Evolutionary conservation across 768 basidiomycete species (phyloP), one percentile per base, ranked within the genome.

Genomic region (Collybia mongolica): DNA sequence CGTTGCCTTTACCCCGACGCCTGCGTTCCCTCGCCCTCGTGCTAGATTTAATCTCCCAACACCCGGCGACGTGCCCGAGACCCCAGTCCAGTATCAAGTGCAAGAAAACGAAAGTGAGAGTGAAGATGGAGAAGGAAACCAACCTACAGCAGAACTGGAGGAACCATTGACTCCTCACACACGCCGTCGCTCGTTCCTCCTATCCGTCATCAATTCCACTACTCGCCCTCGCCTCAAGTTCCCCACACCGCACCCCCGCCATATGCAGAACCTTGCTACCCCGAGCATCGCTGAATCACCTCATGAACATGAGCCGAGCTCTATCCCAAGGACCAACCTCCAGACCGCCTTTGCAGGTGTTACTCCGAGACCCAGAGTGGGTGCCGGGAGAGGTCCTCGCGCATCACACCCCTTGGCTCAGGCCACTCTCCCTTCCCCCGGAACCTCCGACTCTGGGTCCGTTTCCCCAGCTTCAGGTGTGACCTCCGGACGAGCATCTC

Each of bases 201-300:
- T 94, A 35, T 84, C 83, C 7, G 86, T 93, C 6, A 88, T 94
- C 62, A 87, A 91, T 60, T 90, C 90, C 5, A 90, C 86, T 1
- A 72, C 87, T 3, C 83, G 90, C 26, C 89, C 90, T 0, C 80
- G 86, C 7, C 72, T 92, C 61, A 76, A 79, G 60, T 65, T 80
- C 57, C 75, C 81, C 18, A 83, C 90, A 12, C 82, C 88, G 35
- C 78, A 85, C 67, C 80, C 83, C 0, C 72, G 72, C 37, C 59
- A 46, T 57, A 59, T 66, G n/a, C 49, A 67, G 5, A 38, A 54
- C 48, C 63, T 70, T 6, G 71, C 66, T 18, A 69, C 66, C 0
- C 68, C 70, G 17, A 67, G 63, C 41, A 61, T 60, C 26, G 66
- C 59, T 0, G 67, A 66, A 44, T 68, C 66, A 15, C 70, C 72